Percentiles rank a stretch among this genome's conserved stretches.
Conservation (phyloP, 768 basidiomycete species). For the Russula olivacea region DNA sequence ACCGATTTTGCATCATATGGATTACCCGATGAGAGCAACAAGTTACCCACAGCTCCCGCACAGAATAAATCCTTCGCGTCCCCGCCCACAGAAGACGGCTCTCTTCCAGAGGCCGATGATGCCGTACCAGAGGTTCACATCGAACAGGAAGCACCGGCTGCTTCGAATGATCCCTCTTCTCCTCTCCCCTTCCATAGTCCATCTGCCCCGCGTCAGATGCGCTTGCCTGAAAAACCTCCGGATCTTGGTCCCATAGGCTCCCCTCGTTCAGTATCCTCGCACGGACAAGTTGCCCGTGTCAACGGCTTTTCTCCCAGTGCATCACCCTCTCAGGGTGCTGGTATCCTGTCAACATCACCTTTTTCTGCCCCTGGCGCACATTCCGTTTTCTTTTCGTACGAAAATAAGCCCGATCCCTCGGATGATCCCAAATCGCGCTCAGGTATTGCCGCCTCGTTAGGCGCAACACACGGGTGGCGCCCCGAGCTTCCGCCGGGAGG, state of each 20-base stretch:
- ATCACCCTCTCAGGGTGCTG: constrained; percentile 42
- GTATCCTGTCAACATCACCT: constrained; percentile 55
- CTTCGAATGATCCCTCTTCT: constrained; percentile 33
- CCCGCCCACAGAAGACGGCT: constrained; percentile 12
- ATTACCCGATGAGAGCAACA: constrained; percentile 53
- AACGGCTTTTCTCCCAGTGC: constrained; percentile 53
- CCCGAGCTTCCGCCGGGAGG: constrained; percentile 22
- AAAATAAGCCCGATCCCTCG: constrained; percentile 26
- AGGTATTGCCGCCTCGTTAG: constrained; percentile 61
- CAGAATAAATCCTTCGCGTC: constrained; percentile 27
- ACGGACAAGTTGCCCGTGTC: constrained; percentile 34
- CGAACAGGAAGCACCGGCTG: constrained; percentile 11
- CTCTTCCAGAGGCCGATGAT: constrained; percentile 13
- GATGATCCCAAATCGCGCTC: constrained; percentile 38
- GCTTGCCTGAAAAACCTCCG: constrained; percentile 35
- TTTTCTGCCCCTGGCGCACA: constrained; percentile 72
- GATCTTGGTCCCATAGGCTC: constrained; percentile 85
- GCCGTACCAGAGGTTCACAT: constrained; percentile 2
- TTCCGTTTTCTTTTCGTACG: constrained; percentile 44
- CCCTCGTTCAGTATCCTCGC: constrained; percentile 42
- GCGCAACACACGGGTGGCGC: constrained; percentile 46
- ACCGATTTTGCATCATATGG: constrained; percentile 69
- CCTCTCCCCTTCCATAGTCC: constrained; percentile 49
- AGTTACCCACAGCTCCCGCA: constrained; percentile 43
- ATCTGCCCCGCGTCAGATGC: constrained; percentile 45